These are phyloP conservation scores for Limnanthes douglasii DNA, from an alignment of 345 rosid species.

Conservation along the genomic window DNA sequence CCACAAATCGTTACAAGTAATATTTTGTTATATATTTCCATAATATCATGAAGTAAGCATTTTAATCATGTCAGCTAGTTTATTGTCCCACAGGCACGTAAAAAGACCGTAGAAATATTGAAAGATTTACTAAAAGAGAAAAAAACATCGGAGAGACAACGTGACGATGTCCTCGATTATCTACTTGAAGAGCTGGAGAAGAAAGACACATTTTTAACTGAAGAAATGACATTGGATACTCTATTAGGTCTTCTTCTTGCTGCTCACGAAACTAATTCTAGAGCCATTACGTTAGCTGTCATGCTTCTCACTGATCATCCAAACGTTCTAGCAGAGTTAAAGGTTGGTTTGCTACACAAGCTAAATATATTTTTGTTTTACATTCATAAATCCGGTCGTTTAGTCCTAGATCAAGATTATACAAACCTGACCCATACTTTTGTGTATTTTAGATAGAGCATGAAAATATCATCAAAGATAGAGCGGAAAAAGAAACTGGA, in stretches of 20 bases:
- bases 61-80: constrained; percentile 1
- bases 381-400: neutral
- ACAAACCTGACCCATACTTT: neutral
- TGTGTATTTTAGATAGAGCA: constrained; percentile 22
- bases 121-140: constrained; percentile 12
- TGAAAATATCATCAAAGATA: constrained; percentile 11
- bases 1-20: constrained; percentile 18
- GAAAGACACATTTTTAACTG: constrained; percentile 10
- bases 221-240: constrained; percentile 9
- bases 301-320: constrained; percentile 18
- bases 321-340: constrained; percentile 10
- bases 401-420: neutral
- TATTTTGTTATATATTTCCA: neutral
- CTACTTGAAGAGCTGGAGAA: constrained; percentile 13
- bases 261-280: constrained; percentile 20
- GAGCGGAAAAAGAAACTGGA: constrained; percentile 6
- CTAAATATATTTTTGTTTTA: neutral
- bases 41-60: neutral
- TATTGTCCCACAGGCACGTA: constrained; percentile 9
- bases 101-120: constrained; percentile 9
- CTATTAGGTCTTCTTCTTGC: constrained; percentile 16
- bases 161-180: constrained; percentile 18
- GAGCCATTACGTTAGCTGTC: constrained; percentile 11
- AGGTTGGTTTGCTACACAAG: neutral
- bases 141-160: constrained; percentile 4